Evolutionary conservation across 1,139 yeast genomes (phyloP).

Genomic region (Suhomyces wounanorum): DNA sequence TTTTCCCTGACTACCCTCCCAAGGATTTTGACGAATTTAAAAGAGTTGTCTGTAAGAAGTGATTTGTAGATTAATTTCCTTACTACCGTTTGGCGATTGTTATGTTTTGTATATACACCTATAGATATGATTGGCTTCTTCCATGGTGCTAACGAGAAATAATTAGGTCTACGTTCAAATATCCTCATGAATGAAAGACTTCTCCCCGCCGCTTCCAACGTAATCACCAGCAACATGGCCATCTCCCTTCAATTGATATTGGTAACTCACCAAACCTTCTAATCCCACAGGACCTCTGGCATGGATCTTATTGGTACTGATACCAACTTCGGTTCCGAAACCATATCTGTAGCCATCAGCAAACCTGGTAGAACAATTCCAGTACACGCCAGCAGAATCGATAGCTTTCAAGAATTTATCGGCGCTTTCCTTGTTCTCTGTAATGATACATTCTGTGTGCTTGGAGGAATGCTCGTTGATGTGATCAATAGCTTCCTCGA

Average conservation of each 20-base stretch:
- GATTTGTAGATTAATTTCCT: background rate
- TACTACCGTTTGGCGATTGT: background rate
- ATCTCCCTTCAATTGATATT: constrained; percentile 85
- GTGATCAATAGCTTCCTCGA: constrained; percentile 74
- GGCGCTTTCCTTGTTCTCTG: constrained; percentile 70
- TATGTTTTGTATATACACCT: background rate
- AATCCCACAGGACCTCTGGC: constrained; percentile 99
- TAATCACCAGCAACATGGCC: constrained; percentile 94
- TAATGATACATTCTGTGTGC: constrained; percentile 91
- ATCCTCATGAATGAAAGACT: constrained; percentile 75
- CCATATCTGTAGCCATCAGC: constrained; percentile 99
- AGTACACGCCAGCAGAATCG: constrained; percentile 96
- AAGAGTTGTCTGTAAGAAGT: constrained; percentile 8
- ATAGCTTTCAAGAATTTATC: constrained; percentile 78
- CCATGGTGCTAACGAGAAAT: background rate
- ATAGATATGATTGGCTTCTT: background rate
- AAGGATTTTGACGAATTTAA: constrained; percentile 35
- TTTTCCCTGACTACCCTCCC: constrained; percentile 48
- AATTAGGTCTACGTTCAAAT: constrained; percentile 22
- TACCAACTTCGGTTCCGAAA: constrained; percentile 98
- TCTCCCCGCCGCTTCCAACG: constrained; percentile 87
- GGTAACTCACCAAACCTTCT: constrained; percentile 94
- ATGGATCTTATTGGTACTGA: constrained; percentile 93
- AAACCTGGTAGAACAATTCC: constrained; percentile 96
- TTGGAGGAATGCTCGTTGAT: constrained; percentile 91